Conservation (phyloP, 164 flowering plant genomes). For the Santalum album region DNA sequence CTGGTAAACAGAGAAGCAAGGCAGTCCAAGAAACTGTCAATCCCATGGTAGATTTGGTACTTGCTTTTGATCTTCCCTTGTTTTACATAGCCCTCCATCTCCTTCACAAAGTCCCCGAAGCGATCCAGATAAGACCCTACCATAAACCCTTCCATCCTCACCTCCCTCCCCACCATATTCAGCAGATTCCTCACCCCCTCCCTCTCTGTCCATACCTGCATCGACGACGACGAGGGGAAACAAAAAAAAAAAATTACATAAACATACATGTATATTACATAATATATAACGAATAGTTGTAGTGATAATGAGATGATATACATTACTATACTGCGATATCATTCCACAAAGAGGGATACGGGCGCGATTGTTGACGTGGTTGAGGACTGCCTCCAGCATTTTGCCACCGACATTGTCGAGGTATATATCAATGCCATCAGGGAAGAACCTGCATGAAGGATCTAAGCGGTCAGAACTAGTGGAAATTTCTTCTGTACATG, state of each 20-base stretch:
- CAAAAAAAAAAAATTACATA: not conserved
- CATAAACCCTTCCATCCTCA: slow-evolving; percentile 40
- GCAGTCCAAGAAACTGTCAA: slow-evolving; percentile 37
- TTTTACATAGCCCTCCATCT: slow-evolving; percentile 27
- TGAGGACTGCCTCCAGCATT: slow-evolving; percentile 44
- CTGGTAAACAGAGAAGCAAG: slow-evolving; percentile 30
- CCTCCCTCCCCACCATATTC: slow-evolving; percentile 40
- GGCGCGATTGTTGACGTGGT: slow-evolving; percentile 23
- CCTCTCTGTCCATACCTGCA: slow-evolving; percentile 31
- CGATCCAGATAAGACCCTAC: slow-evolving; percentile 24
- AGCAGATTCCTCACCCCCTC: slow-evolving; percentile 40
- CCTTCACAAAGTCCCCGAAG: slow-evolving; percentile 25
- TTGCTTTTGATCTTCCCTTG: slow-evolving; percentile 32
- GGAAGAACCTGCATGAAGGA: slow-evolving; percentile 28
- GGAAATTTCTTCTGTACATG: too few relatives aligned
- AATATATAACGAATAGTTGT: not conserved
- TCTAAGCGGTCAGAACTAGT: too few relatives aligned
- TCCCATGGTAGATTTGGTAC: slow-evolving; percentile 22
- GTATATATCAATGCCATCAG: slow-evolving; percentile 41
- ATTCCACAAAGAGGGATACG: slow-evolving; percentile 37
- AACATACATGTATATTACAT: not conserved
- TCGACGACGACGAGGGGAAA: too few relatives aligned
- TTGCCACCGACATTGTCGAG: slow-evolving; percentile 42
- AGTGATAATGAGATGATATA: not conserved
- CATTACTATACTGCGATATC: slow-evolving; percentile 46